phyloP scores from a whole-genome alignment of 1,284 basidiomycete species.

The Phylloboletellus chloephorus region DNA sequence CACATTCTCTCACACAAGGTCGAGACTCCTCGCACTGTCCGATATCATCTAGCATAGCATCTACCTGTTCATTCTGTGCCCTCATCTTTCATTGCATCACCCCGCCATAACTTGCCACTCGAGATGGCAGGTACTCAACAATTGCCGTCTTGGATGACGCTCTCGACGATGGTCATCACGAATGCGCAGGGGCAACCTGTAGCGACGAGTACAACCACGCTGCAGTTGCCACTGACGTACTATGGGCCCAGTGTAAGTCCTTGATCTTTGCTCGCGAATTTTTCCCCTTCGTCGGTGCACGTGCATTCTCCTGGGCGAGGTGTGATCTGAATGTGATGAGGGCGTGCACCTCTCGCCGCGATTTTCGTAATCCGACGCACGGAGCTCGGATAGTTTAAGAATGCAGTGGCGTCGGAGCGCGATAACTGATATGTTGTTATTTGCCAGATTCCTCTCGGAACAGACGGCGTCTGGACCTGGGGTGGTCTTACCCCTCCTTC shows the following conservation, averaged over 20 bases:
- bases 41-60: slow-evolving; percentile 3
- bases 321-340: no score
- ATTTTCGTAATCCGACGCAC: background rate
- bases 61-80: slow-evolving; percentile 5
- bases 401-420: slow-evolving; percentile 10
- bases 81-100: slow-evolving; percentile 4
- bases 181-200: slow-evolving; percentile 45
- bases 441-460: slow-evolving; percentile 62
- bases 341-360: background rate
- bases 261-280: background rate
- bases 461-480: slow-evolving; percentile 54
- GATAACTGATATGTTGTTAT: slow-evolving; percentile 12
- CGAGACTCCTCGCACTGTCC: slow-evolving; percentile 4
- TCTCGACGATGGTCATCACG: slow-evolving; percentile 45
- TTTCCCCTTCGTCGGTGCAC: background rate
- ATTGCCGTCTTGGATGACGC: slow-evolving; percentile 62
- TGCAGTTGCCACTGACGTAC: slow-evolving; percentile 63
- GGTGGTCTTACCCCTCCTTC: slow-evolving; percentile 56
- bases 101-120: slow-evolving; percentile 10
- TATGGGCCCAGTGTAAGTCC: slow-evolving; percentile 66
- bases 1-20: slow-evolving; percentile 23
- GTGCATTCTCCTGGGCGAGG: background rate
- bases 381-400: slow-evolving; percentile 1
- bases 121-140: slow-evolving; percentile 48
- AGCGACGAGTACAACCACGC: slow-evolving; percentile 46